A percentile compares a stretch with the other conserved stretches of the same genome.
Conservation (phyloP, 1,284 basidiomycete species). For the Marasmius tenuissimus region DNA sequence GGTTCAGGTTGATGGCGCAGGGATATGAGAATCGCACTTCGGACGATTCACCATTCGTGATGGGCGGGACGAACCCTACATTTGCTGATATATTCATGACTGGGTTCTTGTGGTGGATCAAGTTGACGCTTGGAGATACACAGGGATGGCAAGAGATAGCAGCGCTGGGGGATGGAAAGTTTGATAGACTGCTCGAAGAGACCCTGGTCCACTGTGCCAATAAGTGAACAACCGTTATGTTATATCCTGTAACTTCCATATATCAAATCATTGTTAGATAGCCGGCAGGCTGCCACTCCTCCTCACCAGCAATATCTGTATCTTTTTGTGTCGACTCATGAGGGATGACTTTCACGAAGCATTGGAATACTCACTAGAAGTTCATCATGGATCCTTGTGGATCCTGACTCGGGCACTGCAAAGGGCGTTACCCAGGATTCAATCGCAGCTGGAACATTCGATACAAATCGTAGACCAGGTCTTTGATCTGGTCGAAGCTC, state of each 20-base stretch:
- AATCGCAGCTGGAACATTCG: too few relatives aligned
- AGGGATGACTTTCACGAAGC: not conserved
- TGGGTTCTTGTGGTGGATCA: slow-evolving; percentile 27
- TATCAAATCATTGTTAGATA: not conserved
- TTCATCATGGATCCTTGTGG: not conserved
- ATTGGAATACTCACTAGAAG: not conserved
- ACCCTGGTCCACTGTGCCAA: not conserved
- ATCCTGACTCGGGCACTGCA: not conserved
- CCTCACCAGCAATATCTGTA: not conserved
- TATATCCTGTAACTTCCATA: not conserved
- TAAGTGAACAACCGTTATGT: not conserved
- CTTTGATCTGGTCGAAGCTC: too few relatives aligned
- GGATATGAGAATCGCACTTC: slow-evolving; percentile 18
- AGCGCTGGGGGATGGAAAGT: slow-evolving; percentile 27
- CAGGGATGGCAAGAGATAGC: slow-evolving; percentile 27
- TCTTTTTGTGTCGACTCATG: not conserved
- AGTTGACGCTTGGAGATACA: slow-evolving; percentile 17
- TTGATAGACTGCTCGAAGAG: not conserved
- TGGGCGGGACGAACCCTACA: slow-evolving; percentile 29
- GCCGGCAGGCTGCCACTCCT: too few relatives aligned
- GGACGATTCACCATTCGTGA: not conserved
- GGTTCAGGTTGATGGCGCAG: slow-evolving; percentile 8
- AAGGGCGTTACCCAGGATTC: not conserved
- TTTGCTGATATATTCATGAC: slow-evolving; percentile 32
- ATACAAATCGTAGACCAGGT: too few relatives aligned